phyloP scores from a whole-genome alignment of 2,329 filamentous ascomycete species.

The Neopestalotiopsis rosae region DNA sequence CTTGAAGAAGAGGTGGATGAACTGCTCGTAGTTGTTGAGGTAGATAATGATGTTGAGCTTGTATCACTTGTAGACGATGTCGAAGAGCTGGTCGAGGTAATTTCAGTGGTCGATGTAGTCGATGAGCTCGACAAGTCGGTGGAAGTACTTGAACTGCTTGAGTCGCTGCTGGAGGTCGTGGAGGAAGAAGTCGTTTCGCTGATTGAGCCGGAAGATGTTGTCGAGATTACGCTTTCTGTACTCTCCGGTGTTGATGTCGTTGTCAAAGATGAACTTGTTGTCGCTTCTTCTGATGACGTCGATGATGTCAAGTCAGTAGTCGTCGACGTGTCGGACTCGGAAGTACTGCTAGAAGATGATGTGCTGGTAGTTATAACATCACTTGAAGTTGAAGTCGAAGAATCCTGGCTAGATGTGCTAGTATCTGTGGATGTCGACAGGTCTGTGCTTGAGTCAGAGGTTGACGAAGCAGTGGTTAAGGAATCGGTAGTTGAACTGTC shows the following conservation, averaged over 20 bases:
- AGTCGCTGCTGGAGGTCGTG: not conserved
- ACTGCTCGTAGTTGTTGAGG: not conserved
- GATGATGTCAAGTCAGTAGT: too few species aligned
- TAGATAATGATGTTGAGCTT: not conserved
- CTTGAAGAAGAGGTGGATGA: not conserved
- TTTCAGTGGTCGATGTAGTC: not conserved
- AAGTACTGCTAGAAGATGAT: not conserved
- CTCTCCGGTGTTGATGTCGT: not conserved
- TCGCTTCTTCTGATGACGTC: not conserved
- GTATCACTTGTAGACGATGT: not conserved
- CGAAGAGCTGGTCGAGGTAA: not conserved
- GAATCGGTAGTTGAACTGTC: not conserved
- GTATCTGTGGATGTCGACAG: not conserved
- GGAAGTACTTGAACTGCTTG: not conserved
- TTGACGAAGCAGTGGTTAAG: not conserved
- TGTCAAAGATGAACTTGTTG: not conserved
- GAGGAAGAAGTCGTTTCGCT: not conserved
- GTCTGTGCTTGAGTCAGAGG: not conserved
- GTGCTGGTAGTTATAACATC: not conserved
- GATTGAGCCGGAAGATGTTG: not conserved
- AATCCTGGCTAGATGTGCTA: not conserved
- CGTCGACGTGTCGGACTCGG: not conserved
- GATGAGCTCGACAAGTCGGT: not conserved
- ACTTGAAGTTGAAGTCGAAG: not conserved
- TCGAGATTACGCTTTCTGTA: not conserved